Base-by-base conservation (phyloP, 2,329 filamentous ascomycete genomes). In the Epichloe elymi region DNA sequence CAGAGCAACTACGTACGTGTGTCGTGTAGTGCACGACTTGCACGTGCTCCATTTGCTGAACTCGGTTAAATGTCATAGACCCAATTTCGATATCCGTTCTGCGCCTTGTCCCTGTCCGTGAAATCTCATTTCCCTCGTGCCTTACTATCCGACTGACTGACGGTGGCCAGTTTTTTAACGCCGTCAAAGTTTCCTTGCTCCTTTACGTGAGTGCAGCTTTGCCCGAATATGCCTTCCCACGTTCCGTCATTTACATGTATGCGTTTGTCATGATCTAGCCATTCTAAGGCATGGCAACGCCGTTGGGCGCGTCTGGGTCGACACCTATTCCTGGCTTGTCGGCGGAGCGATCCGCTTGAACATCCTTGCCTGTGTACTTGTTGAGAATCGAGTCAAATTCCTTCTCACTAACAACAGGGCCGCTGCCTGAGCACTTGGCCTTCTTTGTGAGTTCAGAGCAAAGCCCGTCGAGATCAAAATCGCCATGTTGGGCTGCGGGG, bases 371-470 rank as follows among this genome's bases (percentile, higher is more conserved):
- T 58, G 81, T 73, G 57, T 81, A 82, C 63, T 82, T 82, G 54
- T 73, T 77, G 69, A 91, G 75, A 49, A 89, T 85, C 40, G 75
- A 79, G 63, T 95, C 86, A 59, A 97, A 95, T 61, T 97, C 90
- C 50, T 81, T 80, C 69, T 95, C 83, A 55, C 89, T 85, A 23
- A 98, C 86, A 17, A 95, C 88, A 12, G 94, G 88, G 15, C 93
- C 91, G 17, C 78, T 85, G 58, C 95, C 87, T 0, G 89, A 95
- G 67, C 93, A 98, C 64, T 91, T 93, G 52, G 93, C 93, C 72
- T 98, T 98, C 65, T 90, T 87, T 57, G 91, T 87, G 14, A 98
- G 79, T 64, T 98, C 90, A 4, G 85, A 86, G 70, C 93, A 98
- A 23, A 98, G 78, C 36, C 85, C 83, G 63, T 98, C 93, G 46